Base-by-base conservation (phyloP, 176 grass and related monocot genomes). In the Cenchrus americanus region DNA sequence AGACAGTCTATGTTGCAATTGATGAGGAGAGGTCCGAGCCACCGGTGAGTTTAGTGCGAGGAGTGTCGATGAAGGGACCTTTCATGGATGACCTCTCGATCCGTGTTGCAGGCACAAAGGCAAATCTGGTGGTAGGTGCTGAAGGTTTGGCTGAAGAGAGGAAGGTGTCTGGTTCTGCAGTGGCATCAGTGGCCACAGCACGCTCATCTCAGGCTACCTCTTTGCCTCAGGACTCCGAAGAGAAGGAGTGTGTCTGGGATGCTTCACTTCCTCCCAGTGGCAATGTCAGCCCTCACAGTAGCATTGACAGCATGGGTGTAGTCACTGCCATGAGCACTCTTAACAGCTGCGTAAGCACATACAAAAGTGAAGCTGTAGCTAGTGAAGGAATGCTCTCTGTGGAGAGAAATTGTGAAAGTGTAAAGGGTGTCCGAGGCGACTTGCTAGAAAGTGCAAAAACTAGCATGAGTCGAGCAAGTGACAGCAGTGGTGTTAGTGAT, bases 161-260 rank as follows among this genome's bases (percentile, higher is more conserved):
- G 72, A 89, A 89, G 18, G 62, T 85, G 5, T 87, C 82, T 21
- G 57, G 68, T 85, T 69, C 77, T 64, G 80, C 73, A 32, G 74
- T 88, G 50, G 73, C 68, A 10, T 83, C 84, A 37, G 46, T 91
- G 59, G 62, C 69, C 53, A 80, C 22, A 8, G 72, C 73, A 7
- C 84, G 62, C 17, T 80, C 81, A 2, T 94, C 82, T 6, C 92
- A 87, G 49, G 84, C 81, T 50, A 87, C 37, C 3, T 75, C 69
- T 70, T 83, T 94, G 67, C 87, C 89, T 79, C 92, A 51, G 6
- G 89, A 92, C 78, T 94, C 92, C 0, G 92, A 94, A 40, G 95
- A 95, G 83, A 97, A 97, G 72, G 95, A 98, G 40, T 93, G 90
- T 47, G 84, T 98, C 21, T 98, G 95, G 95, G 95, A 98, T 75